phyloP scores from a whole-genome alignment of 2,329 filamentous ascomycete genomes.

The Pseudogymnoascus sp. region DNA sequence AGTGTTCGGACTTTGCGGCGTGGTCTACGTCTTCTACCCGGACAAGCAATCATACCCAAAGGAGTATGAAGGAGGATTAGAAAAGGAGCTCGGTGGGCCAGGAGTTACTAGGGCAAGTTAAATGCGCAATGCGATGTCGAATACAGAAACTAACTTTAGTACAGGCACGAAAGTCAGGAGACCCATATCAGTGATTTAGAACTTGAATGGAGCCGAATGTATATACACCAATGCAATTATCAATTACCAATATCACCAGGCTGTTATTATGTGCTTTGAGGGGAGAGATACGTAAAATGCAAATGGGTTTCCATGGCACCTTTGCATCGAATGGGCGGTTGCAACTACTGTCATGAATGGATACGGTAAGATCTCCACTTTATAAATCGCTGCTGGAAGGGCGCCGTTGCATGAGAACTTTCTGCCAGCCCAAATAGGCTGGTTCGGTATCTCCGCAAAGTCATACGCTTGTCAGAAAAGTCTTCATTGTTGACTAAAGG shows the following conservation, averaged over 20 bases:
- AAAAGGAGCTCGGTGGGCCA: slow-evolving; percentile 65
- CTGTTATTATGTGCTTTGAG: neutral
- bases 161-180: slow-evolving; percentile 40
- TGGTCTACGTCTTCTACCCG: slow-evolving; percentile 61
- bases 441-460: neutral
- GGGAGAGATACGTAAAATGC: neutral
- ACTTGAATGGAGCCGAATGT: slow-evolving; percentile 11
- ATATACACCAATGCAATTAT: slow-evolving; percentile 13
- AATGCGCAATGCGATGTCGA: slow-evolving; percentile 16
- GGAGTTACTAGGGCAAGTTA: slow-evolving; percentile 56
- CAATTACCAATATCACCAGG: neutral
- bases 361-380: neutral
- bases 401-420: neutral
- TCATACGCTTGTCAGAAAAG: neutral
- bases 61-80: slow-evolving; percentile 63
- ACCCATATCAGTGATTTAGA: slow-evolving; percentile 11
- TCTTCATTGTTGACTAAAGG: neutral
- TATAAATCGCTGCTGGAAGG: neutral
- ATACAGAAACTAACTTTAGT: slow-evolving; percentile 16
- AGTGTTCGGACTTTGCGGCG: slow-evolving; percentile 56
- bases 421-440: neutral
- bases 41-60: slow-evolving; percentile 61
- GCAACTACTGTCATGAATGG: neutral
- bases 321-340: neutral
- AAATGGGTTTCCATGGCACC: neutral